phyloP scores from a whole-genome alignment of 176 grass and related monocot genomes.

The Melocanna baccifera region DNA sequence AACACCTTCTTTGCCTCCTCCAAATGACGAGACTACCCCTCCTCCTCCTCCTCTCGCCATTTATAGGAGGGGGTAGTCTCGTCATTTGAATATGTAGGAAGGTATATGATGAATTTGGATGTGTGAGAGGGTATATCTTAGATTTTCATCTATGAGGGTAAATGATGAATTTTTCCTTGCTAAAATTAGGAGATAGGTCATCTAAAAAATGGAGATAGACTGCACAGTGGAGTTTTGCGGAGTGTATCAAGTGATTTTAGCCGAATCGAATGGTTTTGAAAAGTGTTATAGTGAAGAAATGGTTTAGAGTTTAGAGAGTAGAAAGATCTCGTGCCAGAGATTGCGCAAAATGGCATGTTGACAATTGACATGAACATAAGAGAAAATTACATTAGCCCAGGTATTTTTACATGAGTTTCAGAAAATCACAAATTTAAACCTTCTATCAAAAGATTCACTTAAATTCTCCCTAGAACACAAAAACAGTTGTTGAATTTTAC shows the following conservation, averaged over 20 bases:
- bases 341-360: neutral
- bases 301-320: constrained; percentile 1
- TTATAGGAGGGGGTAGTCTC: too few relatives aligned
- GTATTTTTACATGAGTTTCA: neutral
- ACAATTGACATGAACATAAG: neutral
- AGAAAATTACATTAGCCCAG: neutral
- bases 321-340: neutral
- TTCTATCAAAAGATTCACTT: neutral
- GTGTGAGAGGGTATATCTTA: too few relatives aligned
- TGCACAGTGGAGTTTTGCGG: neutral
- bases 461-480: neutral
- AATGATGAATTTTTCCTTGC: too few relatives aligned
- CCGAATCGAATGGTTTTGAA: neutral
- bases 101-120: too few relatives aligned
- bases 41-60: too few relatives aligned
- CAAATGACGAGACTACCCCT: too few relatives aligned
- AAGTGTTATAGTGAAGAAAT: neutral
- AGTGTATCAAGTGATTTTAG: neutral
- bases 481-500: neutral
- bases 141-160: too few relatives aligned
- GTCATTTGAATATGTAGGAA: too few relatives aligned
- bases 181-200: neutral
- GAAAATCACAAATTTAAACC: neutral
- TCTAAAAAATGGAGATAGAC: neutral
- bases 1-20: too few relatives aligned